Percentiles rank a stretch among this genome's conserved stretches.
Conservation (phyloP, 2,329 filamentous ascomycete genomes). For the Calonectria montana region DNA sequence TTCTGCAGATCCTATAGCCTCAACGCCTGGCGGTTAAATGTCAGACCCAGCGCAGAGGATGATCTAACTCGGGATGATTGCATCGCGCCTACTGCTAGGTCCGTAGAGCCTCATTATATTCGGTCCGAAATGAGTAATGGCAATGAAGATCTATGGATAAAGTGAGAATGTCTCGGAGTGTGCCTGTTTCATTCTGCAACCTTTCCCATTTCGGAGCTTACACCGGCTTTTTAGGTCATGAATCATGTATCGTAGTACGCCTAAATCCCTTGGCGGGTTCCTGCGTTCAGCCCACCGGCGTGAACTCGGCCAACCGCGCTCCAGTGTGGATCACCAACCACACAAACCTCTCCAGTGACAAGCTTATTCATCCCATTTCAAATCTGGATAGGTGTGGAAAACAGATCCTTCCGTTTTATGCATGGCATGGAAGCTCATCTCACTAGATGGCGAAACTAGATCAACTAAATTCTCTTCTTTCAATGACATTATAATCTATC, state of each 20-base stretch:
- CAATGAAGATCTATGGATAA: not conserved
- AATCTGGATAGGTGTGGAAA: not conserved
- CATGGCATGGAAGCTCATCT: not conserved
- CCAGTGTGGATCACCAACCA: not conserved
- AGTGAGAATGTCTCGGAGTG: not conserved
- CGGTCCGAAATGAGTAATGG: conserved; percentile 1
- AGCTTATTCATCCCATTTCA: not conserved
- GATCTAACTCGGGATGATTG: not conserved
- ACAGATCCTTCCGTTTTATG: not conserved
- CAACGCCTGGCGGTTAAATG: not conserved
- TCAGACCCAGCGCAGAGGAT: not conserved
- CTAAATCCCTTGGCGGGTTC: not conserved
- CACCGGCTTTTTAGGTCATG: not conserved
- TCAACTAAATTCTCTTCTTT: not conserved
- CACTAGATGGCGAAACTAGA: not conserved
- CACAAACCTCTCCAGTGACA: not conserved
- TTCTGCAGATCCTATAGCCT: not conserved
- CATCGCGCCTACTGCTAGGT: not conserved
- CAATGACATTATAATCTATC: not conserved
- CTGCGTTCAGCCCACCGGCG: not conserved
- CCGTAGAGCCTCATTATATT: not conserved
- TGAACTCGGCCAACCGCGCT: not conserved
- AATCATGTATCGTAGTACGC: not conserved
- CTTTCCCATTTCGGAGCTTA: not conserved
- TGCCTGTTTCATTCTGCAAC: not conserved